A percentile compares a stretch with the other conserved stretches of the same genome.
Evolutionary conservation across 106 monocot species (phyloP).

Genomic region (Dioscorea alata): DNA sequence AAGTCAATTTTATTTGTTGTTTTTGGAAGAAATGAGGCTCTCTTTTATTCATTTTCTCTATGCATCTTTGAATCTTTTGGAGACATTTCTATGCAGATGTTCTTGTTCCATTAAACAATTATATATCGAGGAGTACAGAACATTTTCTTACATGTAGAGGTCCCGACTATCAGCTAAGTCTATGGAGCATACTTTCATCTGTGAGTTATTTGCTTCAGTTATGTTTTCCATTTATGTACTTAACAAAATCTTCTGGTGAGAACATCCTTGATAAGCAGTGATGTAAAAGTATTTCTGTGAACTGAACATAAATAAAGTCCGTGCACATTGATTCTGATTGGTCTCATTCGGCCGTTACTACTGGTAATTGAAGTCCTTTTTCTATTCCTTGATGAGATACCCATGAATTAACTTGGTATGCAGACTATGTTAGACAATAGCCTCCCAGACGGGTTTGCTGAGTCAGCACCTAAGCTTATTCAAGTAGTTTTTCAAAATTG

Average conservation of each 20-base stretch:
- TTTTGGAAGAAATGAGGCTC: too few species aligned
- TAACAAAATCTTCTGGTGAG: not conserved
- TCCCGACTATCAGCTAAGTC: constrained; percentile 70
- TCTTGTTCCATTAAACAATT: constrained; percentile 76
- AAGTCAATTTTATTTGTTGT: too few species aligned
- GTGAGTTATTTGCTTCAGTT: constrained; percentile 26
- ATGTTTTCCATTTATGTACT: too few species aligned
- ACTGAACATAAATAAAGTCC: too few species aligned
- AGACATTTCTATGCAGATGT: constrained; percentile 32
- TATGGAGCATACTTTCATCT: constrained; percentile 61
- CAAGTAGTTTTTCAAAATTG: constrained; percentile 95
- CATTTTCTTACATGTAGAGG: constrained; percentile 69
- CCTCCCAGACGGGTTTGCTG: constrained; percentile 82
- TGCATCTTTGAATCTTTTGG: not conserved
- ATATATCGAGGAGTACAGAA: constrained; percentile 53
- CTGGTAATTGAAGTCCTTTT: too few species aligned
- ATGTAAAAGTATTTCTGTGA: not conserved
- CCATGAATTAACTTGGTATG: not conserved
- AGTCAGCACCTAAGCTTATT: constrained; percentile 95
- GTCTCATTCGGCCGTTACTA: too few species aligned
- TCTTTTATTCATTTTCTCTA: too few species aligned
- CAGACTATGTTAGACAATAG: constrained; percentile 91
- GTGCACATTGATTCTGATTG: too few species aligned
- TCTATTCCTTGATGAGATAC: too few species aligned
- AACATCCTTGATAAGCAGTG: not conserved